These are phyloP conservation scores for Hansfordia pulvinata DNA, from an alignment of 2,329 filamentous ascomycete genomes.

Conservation along the genomic window DNA sequence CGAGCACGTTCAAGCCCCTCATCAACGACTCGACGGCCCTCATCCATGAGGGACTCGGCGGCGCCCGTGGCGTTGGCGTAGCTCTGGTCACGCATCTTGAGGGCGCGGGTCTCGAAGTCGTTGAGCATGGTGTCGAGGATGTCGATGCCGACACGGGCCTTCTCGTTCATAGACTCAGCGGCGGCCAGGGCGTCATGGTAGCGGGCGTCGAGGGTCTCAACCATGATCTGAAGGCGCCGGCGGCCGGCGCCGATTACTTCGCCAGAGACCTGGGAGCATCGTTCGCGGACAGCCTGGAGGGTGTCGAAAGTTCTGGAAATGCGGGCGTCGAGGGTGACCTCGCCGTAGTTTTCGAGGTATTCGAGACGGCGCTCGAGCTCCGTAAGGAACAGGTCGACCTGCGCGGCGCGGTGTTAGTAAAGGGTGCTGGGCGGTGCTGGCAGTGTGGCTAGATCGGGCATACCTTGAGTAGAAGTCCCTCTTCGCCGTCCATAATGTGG, in stretches of 20 bases:
- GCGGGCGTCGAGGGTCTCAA: conserved; percentile 78
- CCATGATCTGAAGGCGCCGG: conserved; percentile 72
- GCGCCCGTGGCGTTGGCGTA: conserved; percentile 53
- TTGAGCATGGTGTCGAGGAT: conserved; percentile 74
- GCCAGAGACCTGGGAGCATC: conserved; percentile 81
- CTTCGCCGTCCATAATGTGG: conserved; percentile 48
- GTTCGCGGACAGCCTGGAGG: conserved; percentile 71
- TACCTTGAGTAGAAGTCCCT: conserved; percentile 45
- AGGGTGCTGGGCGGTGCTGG: conserved; percentile 1
- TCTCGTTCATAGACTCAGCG: conserved; percentile 81
- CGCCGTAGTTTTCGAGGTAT: conserved; percentile 77
- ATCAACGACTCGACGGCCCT: conserved; percentile 69
- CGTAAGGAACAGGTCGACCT: conserved; percentile 70
- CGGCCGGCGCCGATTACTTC: conserved; percentile 81
- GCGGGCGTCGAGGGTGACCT: conserved; percentile 69
- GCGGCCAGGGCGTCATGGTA: conserved; percentile 79
- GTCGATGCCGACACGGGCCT: conserved; percentile 75
- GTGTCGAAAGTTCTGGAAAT: conserved; percentile 77
- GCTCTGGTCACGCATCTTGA: conserved; percentile 67
- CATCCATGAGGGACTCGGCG: conserved; percentile 60
- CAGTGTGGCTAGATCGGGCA: conserved; percentile 1
- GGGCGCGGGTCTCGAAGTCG: conserved; percentile 72
- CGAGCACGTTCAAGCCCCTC: conserved; percentile 62
- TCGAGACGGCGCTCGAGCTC: conserved; percentile 81
- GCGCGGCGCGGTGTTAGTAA: conserved; percentile 4